Evolutionary conservation across 768 basidiomycete genomes (phyloP).

Genomic region (Pulveroboletus ravenelii): DNA sequence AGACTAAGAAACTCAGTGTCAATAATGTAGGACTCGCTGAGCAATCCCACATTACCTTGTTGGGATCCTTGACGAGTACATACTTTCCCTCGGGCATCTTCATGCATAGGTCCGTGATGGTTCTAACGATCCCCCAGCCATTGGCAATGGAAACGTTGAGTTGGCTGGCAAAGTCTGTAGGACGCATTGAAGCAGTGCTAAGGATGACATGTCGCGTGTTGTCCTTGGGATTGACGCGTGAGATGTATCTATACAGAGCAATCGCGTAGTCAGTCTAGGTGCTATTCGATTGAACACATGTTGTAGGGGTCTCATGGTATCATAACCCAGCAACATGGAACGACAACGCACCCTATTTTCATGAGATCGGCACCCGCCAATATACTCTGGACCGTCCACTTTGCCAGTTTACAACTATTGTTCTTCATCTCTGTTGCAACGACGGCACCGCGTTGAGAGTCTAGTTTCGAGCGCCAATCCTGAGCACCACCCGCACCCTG

Average conservation of each 20-base stretch:
- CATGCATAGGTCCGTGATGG: constrained; percentile 89
- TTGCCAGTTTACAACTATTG: constrained; percentile 94
- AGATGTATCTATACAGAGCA: constrained; percentile 69
- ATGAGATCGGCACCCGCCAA: constrained; percentile 92
- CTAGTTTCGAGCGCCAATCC: constrained; percentile 98
- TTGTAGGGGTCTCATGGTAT: neutral
- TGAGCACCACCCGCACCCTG: constrained; percentile 91
- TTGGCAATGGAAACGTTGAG: constrained; percentile 93
- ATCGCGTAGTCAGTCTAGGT: constrained; percentile 10
- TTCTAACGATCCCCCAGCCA: constrained; percentile 98
- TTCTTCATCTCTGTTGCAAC: constrained; percentile 99
- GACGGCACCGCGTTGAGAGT: constrained; percentile 94
- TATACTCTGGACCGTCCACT: constrained; percentile 95
- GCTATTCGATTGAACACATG: neutral
- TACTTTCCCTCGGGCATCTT: constrained; percentile 99
- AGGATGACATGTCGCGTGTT: constrained; percentile 94
- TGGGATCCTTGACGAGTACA: constrained; percentile 95
- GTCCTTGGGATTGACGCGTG: constrained; percentile 89
- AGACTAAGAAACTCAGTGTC: constrained; percentile 49
- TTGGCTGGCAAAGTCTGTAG: constrained; percentile 89
- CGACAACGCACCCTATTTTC: constrained; percentile 83
- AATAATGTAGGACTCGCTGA: neutral
- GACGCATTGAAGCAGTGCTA: constrained; percentile 91
- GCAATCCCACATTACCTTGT: constrained; percentile 61
- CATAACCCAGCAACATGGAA: neutral